Evolutionary conservation across 345 rosid genomes (phyloP), one percentile per base, ranked within the genome.

Genomic region (Gossypium bickii): DNA sequence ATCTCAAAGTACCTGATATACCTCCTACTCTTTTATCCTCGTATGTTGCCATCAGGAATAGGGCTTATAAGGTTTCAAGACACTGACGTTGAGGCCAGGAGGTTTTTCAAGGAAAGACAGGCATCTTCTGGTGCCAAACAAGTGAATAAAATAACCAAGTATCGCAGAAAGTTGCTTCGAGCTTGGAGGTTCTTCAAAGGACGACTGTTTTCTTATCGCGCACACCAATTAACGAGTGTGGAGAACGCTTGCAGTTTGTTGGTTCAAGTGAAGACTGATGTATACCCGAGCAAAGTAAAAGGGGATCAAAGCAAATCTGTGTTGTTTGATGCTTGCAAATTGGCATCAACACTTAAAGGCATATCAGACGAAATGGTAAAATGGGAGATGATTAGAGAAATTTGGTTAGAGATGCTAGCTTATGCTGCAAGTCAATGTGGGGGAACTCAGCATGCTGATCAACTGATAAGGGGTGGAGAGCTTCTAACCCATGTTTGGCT

Each of bases 391-490:
- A 29, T 71, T 1, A 58, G 9, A 11, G 62, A 22, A 1, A 1
- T 58, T 1, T 58, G 62, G 62, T 12, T 58, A 27, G 18, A 17
- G 64, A 41, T 64, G 68, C 49, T 38, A 41, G n/a, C 68, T 0
- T 38, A 3, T 64, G 49, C 68, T 20, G 70, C 70, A n/a, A n/a
- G 2, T 20, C 53, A 66, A 3, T 44, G 52, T 18, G 6, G 10
- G 12, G 65, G 65, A 0, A 16, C 56, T 22, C 56, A 78, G 1
- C 93, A 87, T 38, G 85, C 85, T 0, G 65, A 82, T 55, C 84
- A 85, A n/a, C 74, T 87, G 22, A 81, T 87, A 55, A 74, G 76
- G 66, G 93, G 91, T 0, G 89, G 91, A 17, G 89, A 89, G 67
- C 82, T 89, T 1, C 73, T 86, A 27, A 82, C 78, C 62, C 87